These are phyloP conservation scores for Trichoderma cornu-damae DNA, from an alignment of 2,329 filamentous ascomycete genomes.

Conservation along the genomic window DNA sequence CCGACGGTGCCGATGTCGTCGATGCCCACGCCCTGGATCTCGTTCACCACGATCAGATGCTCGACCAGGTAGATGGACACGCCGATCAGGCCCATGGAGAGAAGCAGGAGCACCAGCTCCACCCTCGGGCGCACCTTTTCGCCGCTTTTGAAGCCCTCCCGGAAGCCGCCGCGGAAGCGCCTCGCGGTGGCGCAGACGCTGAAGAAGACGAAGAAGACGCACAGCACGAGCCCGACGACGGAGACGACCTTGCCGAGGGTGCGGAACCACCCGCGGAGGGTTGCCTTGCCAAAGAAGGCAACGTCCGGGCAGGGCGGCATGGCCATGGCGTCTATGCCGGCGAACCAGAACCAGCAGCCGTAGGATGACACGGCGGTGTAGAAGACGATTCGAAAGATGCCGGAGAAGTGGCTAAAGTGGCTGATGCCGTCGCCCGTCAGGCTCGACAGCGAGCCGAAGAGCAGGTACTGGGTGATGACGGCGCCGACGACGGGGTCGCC, in stretches of 20 bases:
- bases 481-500: slow-evolving; percentile 20
- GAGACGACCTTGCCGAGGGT: slow-evolving; percentile 20
- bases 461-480: slow-evolving; percentile 26
- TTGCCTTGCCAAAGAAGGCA: slow-evolving; percentile 22
- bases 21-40: slow-evolving; percentile 19
- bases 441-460: slow-evolving; percentile 27
- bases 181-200: slow-evolving; percentile 8
- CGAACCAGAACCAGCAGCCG: slow-evolving; percentile 26
- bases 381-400: slow-evolving; percentile 24
- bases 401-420: slow-evolving; percentile 22
- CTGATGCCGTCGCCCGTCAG: slow-evolving; percentile 26
- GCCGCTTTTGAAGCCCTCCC: slow-evolving; percentile 5
- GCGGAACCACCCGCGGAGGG: slow-evolving; percentile 23
- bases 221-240: slow-evolving; percentile 20
- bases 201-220: slow-evolving; percentile 7
- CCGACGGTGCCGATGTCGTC: slow-evolving; percentile 20
- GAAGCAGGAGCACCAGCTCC: slow-evolving; percentile 22
- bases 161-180: slow-evolving; percentile 19
- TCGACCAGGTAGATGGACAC: slow-evolving; percentile 22
- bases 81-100: slow-evolving; percentile 22
- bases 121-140: slow-evolving; percentile 19
- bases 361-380: slow-evolving; percentile 24
- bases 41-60: slow-evolving; percentile 22
- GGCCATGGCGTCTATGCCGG: slow-evolving; percentile 22
- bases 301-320: slow-evolving; percentile 13